phyloP scores from a whole-genome alignment of 2,329 filamentous ascomycete genomes.

The Calonectria multiphialidica region DNA sequence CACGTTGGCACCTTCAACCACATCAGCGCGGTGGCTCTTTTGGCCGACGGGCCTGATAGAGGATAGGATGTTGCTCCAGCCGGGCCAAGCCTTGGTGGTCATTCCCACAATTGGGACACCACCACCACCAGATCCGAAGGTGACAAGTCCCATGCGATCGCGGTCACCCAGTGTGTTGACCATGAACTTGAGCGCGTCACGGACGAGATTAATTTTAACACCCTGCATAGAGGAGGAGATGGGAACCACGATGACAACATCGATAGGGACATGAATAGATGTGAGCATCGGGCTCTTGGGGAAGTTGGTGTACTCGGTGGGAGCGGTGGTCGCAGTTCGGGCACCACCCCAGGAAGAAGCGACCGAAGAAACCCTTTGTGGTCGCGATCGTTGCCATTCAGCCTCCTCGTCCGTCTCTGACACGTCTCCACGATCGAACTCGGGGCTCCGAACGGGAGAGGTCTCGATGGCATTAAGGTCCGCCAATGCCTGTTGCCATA shows the following conservation, averaged over 20 bases:
- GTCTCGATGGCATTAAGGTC: conserved; percentile 82
- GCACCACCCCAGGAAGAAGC: conserved; percentile 85
- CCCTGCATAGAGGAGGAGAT: conserved; percentile 99
- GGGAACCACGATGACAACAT: conserved; percentile 95
- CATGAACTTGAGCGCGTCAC: conserved; percentile 92
- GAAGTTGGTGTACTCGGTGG: conserved; percentile 90
- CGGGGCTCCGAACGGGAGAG: conserved; percentile 74
- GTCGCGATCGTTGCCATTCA: conserved; percentile 77
- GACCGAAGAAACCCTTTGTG: conserved; percentile 83
- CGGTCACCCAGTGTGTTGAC: conserved; percentile 90
- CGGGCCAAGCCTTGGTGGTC: conserved; percentile 94
- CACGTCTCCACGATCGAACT: conserved; percentile 81
- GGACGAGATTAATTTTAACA: conserved; percentile 95
- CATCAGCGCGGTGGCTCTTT: conserved; percentile 95
- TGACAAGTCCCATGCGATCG: conserved; percentile 96
- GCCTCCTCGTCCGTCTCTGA: conserved; percentile 88
- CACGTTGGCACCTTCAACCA: conserved; percentile 96
- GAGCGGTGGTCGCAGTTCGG: conserved; percentile 87
- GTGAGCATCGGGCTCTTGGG: conserved; percentile 57
- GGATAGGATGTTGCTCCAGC: conserved; percentile 87
- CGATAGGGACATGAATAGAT: conserved; percentile 88
- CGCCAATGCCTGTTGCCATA: conserved; percentile 89
- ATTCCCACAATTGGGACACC: conserved; percentile 97
- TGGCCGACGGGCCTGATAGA: conserved; percentile 95
- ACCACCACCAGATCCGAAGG: conserved; percentile 93